phyloP scores from a whole-genome alignment of 1,284 basidiomycete genomes.

The Leccinum fallax region DNA sequence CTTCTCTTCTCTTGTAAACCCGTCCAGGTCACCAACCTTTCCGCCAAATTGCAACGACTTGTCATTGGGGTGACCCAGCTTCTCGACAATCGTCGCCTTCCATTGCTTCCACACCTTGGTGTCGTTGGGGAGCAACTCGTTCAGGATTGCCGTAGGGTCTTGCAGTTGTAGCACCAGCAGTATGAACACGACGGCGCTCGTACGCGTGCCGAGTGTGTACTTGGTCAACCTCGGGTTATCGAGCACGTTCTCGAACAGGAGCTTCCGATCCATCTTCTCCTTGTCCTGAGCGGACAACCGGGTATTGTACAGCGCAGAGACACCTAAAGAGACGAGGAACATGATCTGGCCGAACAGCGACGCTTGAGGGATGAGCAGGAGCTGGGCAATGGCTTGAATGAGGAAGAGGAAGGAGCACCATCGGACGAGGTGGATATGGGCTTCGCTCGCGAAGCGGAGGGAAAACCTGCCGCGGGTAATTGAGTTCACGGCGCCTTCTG shows the following conservation, averaged over 20 bases:
- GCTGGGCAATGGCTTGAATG: conserved; percentile 21
- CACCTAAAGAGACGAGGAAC: neutral
- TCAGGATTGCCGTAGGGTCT: neutral
- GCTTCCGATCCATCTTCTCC: conserved; percentile 18
- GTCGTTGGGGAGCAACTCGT: conserved; percentile 20
- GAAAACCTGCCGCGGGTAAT: conserved; percentile 28
- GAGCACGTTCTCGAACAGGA: conserved; percentile 9
- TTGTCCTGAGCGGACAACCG: conserved; percentile 23
- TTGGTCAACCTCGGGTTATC: conserved; percentile 12
- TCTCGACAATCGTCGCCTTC: conserved; percentile 10
- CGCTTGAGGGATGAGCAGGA: conserved; percentile 16
- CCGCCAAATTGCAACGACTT: neutral
- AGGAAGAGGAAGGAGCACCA: conserved; percentile 26
- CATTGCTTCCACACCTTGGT: conserved; percentile 20
- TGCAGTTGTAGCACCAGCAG: neutral
- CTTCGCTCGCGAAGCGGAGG: conserved; percentile 25
- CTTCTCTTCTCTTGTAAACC: conserved; percentile 5
- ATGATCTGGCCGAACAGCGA: neutral
- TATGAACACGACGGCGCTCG: conserved; percentile 18
- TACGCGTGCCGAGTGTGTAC: conserved; percentile 21
- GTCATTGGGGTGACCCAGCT: neutral
- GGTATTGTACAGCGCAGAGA: conserved; percentile 14
- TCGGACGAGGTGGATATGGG: conserved; percentile 20
- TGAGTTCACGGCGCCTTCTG: conserved; percentile 6
- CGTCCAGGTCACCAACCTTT: conserved; percentile 3